phyloP scores from a whole-genome alignment of 2,329 filamentous ascomycete genomes.

The Xylariomycetidae sp. region DNA sequence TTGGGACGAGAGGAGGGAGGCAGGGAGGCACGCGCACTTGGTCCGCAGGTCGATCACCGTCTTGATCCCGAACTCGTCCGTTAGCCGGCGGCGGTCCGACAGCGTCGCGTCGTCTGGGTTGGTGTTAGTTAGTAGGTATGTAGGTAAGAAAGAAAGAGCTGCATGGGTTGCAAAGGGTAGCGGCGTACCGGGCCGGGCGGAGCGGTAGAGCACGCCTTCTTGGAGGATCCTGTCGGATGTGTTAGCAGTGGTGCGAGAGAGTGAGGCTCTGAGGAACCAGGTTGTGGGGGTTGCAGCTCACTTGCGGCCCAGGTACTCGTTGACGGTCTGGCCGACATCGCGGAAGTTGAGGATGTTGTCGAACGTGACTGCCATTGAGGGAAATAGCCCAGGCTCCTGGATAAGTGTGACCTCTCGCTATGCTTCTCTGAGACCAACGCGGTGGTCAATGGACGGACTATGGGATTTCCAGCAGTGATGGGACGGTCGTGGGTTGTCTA shows the following conservation, averaged over 20 bases:
- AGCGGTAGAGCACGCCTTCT: slow-evolving; percentile 62
- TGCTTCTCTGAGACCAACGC: too few relatives aligned
- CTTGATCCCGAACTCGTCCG: slow-evolving; percentile 55
- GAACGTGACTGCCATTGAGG: slow-evolving; percentile 29
- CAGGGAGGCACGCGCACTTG: slow-evolving; percentile 41
- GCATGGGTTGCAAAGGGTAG: neutral
- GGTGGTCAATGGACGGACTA: too few relatives aligned
- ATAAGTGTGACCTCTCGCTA: too few relatives aligned
- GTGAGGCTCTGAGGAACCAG: too few relatives aligned
- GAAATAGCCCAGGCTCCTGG: too few relatives aligned
- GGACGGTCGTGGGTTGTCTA: too few relatives aligned
- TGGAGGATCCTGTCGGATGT: slow-evolving; percentile 37
- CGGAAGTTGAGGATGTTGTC: slow-evolving; percentile 68
- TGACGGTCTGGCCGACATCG: slow-evolving; percentile 66
- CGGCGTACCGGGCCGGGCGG: slow-evolving; percentile 53
- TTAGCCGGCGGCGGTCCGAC: slow-evolving; percentile 55
- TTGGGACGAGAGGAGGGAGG: slow-evolving; percentile 2
- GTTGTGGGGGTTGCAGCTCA: slow-evolving; percentile 27
- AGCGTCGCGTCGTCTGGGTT: slow-evolving; percentile 61
- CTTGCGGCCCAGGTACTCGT: slow-evolving; percentile 50
- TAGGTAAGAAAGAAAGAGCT: neutral
- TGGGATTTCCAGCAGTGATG: too few relatives aligned
- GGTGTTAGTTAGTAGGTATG: slow-evolving; percentile 1
- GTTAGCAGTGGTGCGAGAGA: slow-evolving; percentile 2
- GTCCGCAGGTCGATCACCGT: slow-evolving; percentile 77